phyloP scores from a whole-genome alignment of 2,329 filamentous ascomycete genomes.

The Colletotrichum simmondsii region DNA sequence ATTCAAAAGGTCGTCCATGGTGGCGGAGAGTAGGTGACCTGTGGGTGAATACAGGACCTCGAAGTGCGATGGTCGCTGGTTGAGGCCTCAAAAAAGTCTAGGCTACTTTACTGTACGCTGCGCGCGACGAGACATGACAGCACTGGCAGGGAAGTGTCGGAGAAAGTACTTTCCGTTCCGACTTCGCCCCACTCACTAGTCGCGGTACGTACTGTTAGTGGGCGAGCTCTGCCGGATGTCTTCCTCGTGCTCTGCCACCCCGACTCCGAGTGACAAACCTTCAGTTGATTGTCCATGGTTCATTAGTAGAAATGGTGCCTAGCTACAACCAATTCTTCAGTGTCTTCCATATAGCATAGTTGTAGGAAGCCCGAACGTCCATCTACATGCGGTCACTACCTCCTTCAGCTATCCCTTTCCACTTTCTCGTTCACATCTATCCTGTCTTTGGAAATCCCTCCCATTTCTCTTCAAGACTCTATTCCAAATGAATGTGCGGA shows the following conservation, averaged over 20 bases:
- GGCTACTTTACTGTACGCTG: not conserved
- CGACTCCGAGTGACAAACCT: no score
- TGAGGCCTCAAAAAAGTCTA: slow-evolving; percentile 21
- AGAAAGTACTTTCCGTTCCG: slow-evolving; percentile 17
- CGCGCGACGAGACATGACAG: slow-evolving; percentile 14
- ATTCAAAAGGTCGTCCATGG: slow-evolving; percentile 88
- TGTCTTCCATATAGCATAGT: no score
- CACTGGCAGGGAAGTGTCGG: not conserved
- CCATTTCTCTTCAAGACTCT: not conserved
- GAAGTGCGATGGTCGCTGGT: slow-evolving; percentile 9
- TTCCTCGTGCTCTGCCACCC: not conserved
- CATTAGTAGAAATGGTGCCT: no score
- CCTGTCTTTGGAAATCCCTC: not conserved
- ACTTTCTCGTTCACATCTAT: not conserved
- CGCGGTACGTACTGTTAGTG: not conserved
- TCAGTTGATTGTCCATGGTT: no score
- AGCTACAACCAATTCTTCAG: no score
- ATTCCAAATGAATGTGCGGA: no score
- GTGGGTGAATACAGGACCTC: slow-evolving; percentile 3
- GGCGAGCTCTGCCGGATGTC: not conserved
- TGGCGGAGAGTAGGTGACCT: slow-evolving; percentile 25
- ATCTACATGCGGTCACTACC: no score
- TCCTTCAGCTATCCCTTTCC: not conserved
- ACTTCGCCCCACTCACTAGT: rapidly evolving
- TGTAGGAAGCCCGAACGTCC: no score